phyloP scores from a whole-genome alignment of 306 rosid species.

The Astragalus membranaceus region DNA sequence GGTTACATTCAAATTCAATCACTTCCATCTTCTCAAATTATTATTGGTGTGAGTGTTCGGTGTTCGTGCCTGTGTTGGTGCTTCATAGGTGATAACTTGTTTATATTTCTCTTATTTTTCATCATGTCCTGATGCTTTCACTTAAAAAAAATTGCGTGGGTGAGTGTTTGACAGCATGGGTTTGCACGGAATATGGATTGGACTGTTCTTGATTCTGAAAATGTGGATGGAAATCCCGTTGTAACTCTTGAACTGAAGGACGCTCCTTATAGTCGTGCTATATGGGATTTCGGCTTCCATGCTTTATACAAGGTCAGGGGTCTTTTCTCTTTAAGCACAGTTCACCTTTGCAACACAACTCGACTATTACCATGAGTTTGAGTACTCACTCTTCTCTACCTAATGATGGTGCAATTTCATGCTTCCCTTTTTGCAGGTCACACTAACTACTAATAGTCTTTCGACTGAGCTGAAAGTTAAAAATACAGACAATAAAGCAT shows the following conservation, averaged over 20 bases:
- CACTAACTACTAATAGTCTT: constrained; percentile 57
- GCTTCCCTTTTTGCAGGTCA: constrained; percentile 47
- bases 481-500: constrained; percentile 75
- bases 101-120: neutral
- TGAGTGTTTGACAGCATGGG: constrained; percentile 64
- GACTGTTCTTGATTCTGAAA: constrained; percentile 67
- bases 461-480: constrained; percentile 65
- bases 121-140: neutral
- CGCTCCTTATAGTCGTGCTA: constrained; percentile 65
- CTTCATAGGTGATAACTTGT: neutral
- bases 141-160: constrained; percentile 20
- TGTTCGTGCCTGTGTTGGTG: no score
- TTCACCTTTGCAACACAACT: constrained; percentile 7
- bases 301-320: constrained; percentile 75
- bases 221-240: constrained; percentile 62
- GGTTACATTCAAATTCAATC: no score
- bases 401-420: neutral
- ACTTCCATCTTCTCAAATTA: no score
- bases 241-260: constrained; percentile 81
- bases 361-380: neutral
- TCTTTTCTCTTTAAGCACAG: constrained; percentile 5
- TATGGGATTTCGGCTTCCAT: constrained; percentile 93
- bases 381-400: neutral
- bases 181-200: constrained; percentile 89
- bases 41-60: no score